Percentiles rank a stretch among this genome's conserved stretches.
Conservation (phyloP, 352 stramenopile species). For the Globisporangium iwayamae region DNA sequence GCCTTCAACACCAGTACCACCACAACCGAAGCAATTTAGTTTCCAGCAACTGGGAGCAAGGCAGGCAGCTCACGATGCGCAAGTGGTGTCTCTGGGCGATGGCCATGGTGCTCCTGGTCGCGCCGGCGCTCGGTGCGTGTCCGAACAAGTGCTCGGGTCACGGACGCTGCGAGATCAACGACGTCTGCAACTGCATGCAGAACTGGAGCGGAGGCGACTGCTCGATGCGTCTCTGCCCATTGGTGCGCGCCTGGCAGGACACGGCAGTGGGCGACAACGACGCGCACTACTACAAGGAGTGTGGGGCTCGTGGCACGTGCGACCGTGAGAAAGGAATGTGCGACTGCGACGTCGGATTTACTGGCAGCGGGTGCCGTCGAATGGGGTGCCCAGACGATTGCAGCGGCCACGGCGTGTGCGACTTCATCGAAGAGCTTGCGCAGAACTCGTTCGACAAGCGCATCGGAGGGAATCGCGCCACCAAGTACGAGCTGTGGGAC, state of each 20-base stretch:
- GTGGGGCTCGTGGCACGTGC: slow-evolving; percentile 66
- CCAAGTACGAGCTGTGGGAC: slow-evolving; percentile 63
- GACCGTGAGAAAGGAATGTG: slow-evolving; percentile 68
- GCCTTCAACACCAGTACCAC: not conserved
- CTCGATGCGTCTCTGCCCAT: slow-evolving; percentile 35
- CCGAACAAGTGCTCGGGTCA: slow-evolving; percentile 90
- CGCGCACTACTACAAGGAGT: slow-evolving; percentile 75
- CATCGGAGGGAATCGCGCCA: slow-evolving; percentile 22
- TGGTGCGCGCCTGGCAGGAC: slow-evolving; percentile 46
- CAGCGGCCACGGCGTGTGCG: slow-evolving; percentile 43
- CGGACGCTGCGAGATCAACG: slow-evolving; percentile 69
- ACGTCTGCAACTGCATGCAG: slow-evolving; percentile 79
- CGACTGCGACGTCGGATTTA: slow-evolving; percentile 59
- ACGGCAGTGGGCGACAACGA: slow-evolving; percentile 34
- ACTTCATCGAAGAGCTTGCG: slow-evolving; percentile 54
- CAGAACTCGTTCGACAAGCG: slow-evolving; percentile 40
- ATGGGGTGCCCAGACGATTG: slow-evolving; percentile 41
- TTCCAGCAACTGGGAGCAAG: not conserved
- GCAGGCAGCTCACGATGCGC: slow-evolving; percentile 15
- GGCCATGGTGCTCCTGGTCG: slow-evolving; percentile 26
- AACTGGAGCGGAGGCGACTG: slow-evolving; percentile 69
- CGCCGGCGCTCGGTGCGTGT: slow-evolving; percentile 25
- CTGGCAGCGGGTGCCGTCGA: slow-evolving; percentile 58
- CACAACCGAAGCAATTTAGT: not conserved
- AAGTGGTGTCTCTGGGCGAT: slow-evolving; percentile 33